Base-by-base conservation (phyloP, 2,329 filamentous ascomycete species). In the Dactylellina leptospora region DNA sequence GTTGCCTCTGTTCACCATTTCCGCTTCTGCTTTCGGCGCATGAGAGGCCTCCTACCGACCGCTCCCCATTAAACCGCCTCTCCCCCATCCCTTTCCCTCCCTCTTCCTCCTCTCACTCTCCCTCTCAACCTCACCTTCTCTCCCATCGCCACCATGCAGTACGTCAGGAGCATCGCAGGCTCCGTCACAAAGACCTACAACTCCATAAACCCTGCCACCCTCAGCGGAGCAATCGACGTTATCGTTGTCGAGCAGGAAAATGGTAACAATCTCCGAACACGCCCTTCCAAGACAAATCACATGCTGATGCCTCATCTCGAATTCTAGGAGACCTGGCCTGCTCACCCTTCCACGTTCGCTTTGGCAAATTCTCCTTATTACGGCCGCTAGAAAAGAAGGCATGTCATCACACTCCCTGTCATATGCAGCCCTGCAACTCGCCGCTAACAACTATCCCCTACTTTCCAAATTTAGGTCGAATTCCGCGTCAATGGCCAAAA, bases 141-240 rank as follows among this genome's bases (percentile, higher is more conserved):
- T 22, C 33, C 18, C 30, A 30, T 23, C 10, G 11, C 16, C 58
- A 33, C 27, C n/a, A 72, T 72, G 68, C 68, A 72, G 68, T 72
- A 72, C 42, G 68, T 72, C 45, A 63, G 68, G 55, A 96, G 93
- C 78, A 87, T 97, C 77, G 95, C 92, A 81, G 93, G 93, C 80
- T 96, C 92, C 56, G 93, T 99, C 77, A 96, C 93, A 77, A 97
- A 95, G 82, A 93, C 95, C 80, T 99, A 95, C 95, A 99, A 99
- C 82, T 97, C 93, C 23, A 96, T 99, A 84, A 99, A 99, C 81
- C 95, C 95, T 54, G 92, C 95, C 45, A 99, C 95, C 10, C 86
- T 99, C 64, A 96, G 92, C 82, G 95, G 95, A 78, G 95, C 95
- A 78, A 97, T 99, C 82, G 95, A 99, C 84, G 93, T 97, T 76